These are phyloP conservation scores for Alternaria ventricosa DNA, from an alignment of 2,329 filamentous ascomycete species.

Conservation along the genomic window DNA sequence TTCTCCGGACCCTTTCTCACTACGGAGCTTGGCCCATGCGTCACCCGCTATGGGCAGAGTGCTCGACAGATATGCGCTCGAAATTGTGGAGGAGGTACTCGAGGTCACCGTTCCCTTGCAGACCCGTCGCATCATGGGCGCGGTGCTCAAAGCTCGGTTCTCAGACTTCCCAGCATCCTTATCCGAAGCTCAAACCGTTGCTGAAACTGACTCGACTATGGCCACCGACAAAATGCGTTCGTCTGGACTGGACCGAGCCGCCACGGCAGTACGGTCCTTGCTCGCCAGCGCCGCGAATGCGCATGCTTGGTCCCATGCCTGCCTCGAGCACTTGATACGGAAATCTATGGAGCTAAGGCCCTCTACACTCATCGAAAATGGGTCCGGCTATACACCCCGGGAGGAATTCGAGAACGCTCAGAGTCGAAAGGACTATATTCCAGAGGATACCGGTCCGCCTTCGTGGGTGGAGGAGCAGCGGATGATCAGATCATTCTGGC, in stretches of 20 bases:
- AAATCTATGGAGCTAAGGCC: slow-evolving; percentile 9
- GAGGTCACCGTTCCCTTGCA: slow-evolving; percentile 4
- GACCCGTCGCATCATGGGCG: background rate
- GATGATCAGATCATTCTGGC: slow-evolving; percentile 13
- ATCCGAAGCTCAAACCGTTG: background rate
- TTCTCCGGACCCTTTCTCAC: slow-evolving; percentile 5
- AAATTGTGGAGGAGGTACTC: slow-evolving; percentile 11
- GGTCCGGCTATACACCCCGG: background rate
- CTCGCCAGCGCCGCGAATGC: slow-evolving; percentile 6
- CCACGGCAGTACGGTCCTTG: slow-evolving; percentile 2
- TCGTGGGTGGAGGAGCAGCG: slow-evolving; percentile 13
- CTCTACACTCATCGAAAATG: slow-evolving; percentile 6
- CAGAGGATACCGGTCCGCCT: slow-evolving; percentile 10
- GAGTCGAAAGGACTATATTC: slow-evolving; percentile 12
- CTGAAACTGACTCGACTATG: background rate
- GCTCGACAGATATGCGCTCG: slow-evolving; percentile 14
- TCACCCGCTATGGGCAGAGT: slow-evolving; percentile 9
- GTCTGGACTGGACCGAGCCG: background rate
- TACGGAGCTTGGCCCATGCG: slow-evolving; percentile 8
- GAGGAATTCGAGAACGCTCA: slow-evolving; percentile 10
- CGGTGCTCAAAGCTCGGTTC: background rate
- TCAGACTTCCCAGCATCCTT: background rate
- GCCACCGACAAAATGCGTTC: background rate
- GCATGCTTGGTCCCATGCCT: slow-evolving; percentile 11
- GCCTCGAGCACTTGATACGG: slow-evolving; percentile 14